Evolutionary conservation across 1,284 basidiomycete species (phyloP), one percentile per base, ranked within the genome.

Genomic region (Pascua sp.): DNA sequence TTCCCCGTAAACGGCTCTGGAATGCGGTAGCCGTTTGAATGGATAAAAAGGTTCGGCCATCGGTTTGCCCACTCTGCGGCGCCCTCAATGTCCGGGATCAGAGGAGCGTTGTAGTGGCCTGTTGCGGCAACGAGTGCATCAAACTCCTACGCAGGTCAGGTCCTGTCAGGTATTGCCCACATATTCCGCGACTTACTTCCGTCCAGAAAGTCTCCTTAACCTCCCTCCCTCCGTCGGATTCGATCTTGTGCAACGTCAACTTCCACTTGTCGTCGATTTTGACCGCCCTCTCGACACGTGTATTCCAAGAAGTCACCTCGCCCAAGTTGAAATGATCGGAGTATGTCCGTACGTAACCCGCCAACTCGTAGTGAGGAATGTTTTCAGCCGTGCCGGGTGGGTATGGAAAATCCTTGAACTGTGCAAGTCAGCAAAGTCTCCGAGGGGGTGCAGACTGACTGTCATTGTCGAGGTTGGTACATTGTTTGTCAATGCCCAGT

Each of bases 111-210:
- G 62, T 80, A 82, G 43, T 80, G 71, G 7, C 81, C 81, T 18
- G 79, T 78, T 4, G 80, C 81, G 32, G 80, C 75, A 3, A 81
- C 71, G 2, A 83, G 71, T 1, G 78, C 81, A 57, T 82, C 81
- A 55, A 81, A 82, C 48, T 79, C 63, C 80, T 82, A 5, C n/a
- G 24, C 24, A 32, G 13, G 11, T 54, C 55, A 57, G 37, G 45
- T 12, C 12, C 5, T 9, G 16, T 36, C 15, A 39, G 24, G 24
- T 32, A 32, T 32, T 32, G 24, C 24, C 7, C 24, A 32, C 24
- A 32, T 32, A 32, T 32, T 7, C 12, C 50, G 16, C 42, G 38
- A 79, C 42, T 69, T 72, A 42, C 78, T 77, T 63, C 73, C 67
- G 46, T 70, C 70, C 36, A 72, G 65, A 57, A 67, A 39, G 15